These are phyloP conservation scores for Lithohypha guttulata DNA, from an alignment of 2,329 filamentous ascomycete genomes.

Conservation along the genomic window DNA sequence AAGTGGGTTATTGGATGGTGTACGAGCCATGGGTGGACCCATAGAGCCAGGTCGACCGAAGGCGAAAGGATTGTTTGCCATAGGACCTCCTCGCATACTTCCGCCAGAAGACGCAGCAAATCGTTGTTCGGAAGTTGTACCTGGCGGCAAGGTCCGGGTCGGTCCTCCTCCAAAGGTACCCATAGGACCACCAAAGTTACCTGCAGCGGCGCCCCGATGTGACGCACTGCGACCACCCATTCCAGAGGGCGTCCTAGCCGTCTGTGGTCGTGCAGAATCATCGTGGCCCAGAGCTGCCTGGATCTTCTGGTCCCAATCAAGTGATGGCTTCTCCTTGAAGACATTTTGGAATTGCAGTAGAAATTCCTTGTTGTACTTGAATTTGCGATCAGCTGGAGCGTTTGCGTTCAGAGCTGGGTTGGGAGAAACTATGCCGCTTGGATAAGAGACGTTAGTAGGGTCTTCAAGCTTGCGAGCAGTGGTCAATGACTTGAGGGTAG, in stretches of 20 bases:
- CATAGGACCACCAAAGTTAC: slow-evolving; percentile 49
- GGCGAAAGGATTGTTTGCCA: slow-evolving; percentile 44
- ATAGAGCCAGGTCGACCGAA: slow-evolving; percentile 52
- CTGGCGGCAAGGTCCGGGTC: slow-evolving; percentile 55
- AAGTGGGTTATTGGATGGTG: slow-evolving; percentile 42
- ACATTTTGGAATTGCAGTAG: slow-evolving; percentile 91
- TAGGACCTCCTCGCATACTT: slow-evolving; percentile 32
- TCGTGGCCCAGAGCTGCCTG: slow-evolving; percentile 73
- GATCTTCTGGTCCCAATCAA: slow-evolving; percentile 86
- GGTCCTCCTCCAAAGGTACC: slow-evolving; percentile 50
- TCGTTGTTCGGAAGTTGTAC: slow-evolving; percentile 66
- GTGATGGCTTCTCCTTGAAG: slow-evolving; percentile 90
- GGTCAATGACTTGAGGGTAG: slow-evolving; percentile 85
- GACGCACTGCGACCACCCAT: slow-evolving; percentile 42
- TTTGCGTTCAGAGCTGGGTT: slow-evolving; percentile 76
- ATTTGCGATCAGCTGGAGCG: slow-evolving; percentile 64
- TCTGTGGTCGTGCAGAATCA: slow-evolving; percentile 54
- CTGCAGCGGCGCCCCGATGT: slow-evolving; percentile 40
- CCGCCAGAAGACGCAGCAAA: slow-evolving; percentile 56
- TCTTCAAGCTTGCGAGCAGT: slow-evolving; percentile 79
- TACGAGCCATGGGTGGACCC: slow-evolving; percentile 52
- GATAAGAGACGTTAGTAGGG: slow-evolving; percentile 70
- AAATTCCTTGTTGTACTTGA: slow-evolving; percentile 93
- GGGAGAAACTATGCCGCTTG: slow-evolving; percentile 71
- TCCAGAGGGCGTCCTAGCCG: slow-evolving; percentile 38